Evolutionary conservation across 2,329 filamentous ascomycete genomes (phyloP).

Genomic region (Colletotrichum cordylinicola): DNA sequence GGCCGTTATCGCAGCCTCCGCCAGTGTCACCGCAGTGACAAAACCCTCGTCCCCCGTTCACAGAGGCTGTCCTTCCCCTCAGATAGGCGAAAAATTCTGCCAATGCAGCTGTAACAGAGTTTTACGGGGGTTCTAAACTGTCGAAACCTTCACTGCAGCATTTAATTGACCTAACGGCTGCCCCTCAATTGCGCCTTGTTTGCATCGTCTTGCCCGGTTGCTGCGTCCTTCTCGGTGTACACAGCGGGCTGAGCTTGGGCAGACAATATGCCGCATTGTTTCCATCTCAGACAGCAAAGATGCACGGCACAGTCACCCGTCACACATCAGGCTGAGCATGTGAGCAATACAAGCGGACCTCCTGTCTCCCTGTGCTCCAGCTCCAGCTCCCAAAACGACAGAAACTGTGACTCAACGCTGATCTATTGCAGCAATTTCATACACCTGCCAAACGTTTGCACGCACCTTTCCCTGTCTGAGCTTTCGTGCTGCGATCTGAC

Average conservation of each 20-base stretch:
- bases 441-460: not conserved
- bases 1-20: slow-evolving; percentile 21
- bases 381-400: not conserved
- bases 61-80: not conserved
- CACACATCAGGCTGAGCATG: not conserved
- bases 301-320: not conserved
- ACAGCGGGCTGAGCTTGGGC: not conserved
- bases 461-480: slow-evolving; percentile 9
- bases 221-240: not conserved
- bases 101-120: slow-evolving; percentile 11
- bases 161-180: not conserved
- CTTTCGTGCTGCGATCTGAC: slow-evolving; percentile 20
- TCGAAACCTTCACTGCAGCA: slow-evolving; percentile 4
- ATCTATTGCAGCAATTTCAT: slow-evolving; percentile 1
- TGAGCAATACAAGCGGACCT: not conserved
- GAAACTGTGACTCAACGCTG: not conserved
- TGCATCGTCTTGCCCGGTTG: not conserved
- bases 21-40: slow-evolving; percentile 15
- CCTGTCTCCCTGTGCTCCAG: not conserved
- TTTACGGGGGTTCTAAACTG: not conserved
- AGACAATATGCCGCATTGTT: not conserved
- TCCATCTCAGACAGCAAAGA: not conserved
- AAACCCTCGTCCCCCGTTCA: not conserved
- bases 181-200: not conserved
- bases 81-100: slow-evolving; percentile 14